Evolutionary conservation across 345 rosid species (phyloP).

Genomic region (Eucalyptus urophylla): DNA sequence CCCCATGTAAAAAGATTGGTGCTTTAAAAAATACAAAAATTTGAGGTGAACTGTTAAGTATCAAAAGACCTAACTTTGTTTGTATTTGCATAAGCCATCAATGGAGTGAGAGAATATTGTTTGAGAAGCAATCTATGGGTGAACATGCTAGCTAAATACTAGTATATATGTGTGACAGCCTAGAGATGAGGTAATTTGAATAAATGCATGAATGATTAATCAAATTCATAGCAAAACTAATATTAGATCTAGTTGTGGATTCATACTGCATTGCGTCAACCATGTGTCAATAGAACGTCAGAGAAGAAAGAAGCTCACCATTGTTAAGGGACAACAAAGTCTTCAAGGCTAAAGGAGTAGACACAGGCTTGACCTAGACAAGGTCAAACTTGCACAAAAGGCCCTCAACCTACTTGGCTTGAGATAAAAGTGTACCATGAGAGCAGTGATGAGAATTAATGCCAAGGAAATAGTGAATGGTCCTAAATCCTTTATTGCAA

Average conservation of each 20-base stretch:
- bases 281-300: neutral
- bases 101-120: neutral
- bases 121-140: neutral
- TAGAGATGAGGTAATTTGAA: neutral
- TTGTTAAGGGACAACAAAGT: neutral
- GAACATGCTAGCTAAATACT: neutral
- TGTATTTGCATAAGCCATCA: neutral
- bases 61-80: fast-evolving
- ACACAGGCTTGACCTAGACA: fast-evolving
- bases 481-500: neutral
- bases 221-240: neutral
- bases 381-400: neutral
- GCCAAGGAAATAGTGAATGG: neutral
- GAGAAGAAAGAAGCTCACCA: neutral
- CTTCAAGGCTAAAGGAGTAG: neutral
- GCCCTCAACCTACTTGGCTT: neutral
- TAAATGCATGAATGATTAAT: neutral
- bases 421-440: neutral
- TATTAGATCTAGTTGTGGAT: neutral
- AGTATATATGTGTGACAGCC: fast-evolving
- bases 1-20: neutral
- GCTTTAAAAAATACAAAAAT: neutral
- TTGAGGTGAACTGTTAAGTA: fast-evolving
- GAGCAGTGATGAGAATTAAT: neutral
- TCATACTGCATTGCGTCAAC: neutral